These are phyloP conservation scores for Colletotrichum sp. DNA, from an alignment of 2,329 filamentous ascomycete species.

Conservation along the genomic window DNA sequence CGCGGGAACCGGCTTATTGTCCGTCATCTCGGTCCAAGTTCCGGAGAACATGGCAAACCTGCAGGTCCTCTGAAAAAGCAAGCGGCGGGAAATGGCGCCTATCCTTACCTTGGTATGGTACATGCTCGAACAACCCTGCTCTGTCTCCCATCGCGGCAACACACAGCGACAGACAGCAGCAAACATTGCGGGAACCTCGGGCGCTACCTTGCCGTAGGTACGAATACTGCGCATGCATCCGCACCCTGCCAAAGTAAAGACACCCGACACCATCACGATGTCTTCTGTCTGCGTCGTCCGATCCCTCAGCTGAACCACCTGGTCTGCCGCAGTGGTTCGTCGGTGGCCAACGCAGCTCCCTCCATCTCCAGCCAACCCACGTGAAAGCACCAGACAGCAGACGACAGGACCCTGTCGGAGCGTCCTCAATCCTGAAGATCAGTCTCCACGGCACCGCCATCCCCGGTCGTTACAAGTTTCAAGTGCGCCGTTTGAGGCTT, in stretches of 20 bases:
- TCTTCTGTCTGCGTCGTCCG: background rate
- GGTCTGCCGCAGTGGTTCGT: background rate
- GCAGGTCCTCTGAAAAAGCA: background rate
- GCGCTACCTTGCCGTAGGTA: background rate
- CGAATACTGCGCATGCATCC: background rate
- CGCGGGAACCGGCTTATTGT: background rate
- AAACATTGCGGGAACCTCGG: background rate
- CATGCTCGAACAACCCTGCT: background rate
- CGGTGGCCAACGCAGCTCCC: background rate
- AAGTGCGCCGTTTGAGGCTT: conserved; percentile 10
- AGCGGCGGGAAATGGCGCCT: background rate
- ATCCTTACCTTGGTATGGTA: background rate
- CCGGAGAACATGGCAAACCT: background rate
- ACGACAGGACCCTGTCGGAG: conserved; percentile 7
- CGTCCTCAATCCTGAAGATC: conserved; percentile 12
- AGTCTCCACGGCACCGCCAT: conserved; percentile 19
- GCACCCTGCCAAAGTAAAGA: background rate
- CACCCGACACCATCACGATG: background rate
- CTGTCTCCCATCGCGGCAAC: background rate
- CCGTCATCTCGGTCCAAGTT: background rate
- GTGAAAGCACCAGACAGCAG: background rate
- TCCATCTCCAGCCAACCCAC: background rate
- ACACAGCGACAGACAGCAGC: background rate
- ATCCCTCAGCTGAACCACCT: background rate
- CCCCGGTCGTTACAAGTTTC: conserved; percentile 19